Base-by-base conservation (phyloP, 2,329 filamentous ascomycete species). In the Akanthomyces dipterigenus region DNA sequence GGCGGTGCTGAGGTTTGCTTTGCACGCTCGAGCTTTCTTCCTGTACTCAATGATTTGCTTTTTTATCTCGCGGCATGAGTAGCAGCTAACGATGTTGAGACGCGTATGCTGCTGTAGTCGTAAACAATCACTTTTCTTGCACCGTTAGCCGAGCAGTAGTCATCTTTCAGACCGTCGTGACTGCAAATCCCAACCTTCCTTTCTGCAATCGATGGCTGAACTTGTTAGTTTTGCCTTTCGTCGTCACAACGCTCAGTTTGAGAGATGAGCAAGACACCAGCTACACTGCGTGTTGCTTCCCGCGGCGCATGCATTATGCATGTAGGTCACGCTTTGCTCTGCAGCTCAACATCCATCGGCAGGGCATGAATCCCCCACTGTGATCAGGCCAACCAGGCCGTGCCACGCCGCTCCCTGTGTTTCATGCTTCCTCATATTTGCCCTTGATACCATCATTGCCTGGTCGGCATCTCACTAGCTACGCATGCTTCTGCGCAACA, bases 321-420 rank as follows among this genome's bases (percentile, higher is more conserved):
- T 43, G 56, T 59, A 50, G 56, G 56, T 59, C 56, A 59, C 56
- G 56, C 56, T 50, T 36, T 28, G 31, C 55, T 57, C 43, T 49
- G 55, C 45, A 57, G 34, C 43, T 36, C 24, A 36, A 20, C 54
- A 36, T 9, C 42, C 54, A 38, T 49, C 55, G 28, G 22, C 42
- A 57, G 28, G 55, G 45, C 55, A 57, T 40, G 16, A 49, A 49
- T 57, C 55, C 55, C 34, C 45, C 55, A 57, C 36, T 31, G 36
- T 12, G 36, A 42, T 34, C 48, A 36, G 36, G 56, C 56, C 56
- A 59, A 59, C 56, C 56, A 59, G 22, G 56, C 36, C 26, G n/a
- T 51, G 56, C 46, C 56, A 59, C 56, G 56, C 56, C 28, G 20
- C 31, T 28, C 26, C 5, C 31, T 12, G 14, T 43, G 53, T 57